Percentiles rank a stretch among this genome's conserved stretches.
These are phyloP conservation scores for Dendrostoma leiphaemia DNA, from an alignment of 2,329 filamentous ascomycete genomes.

Conservation along the genomic window DNA sequence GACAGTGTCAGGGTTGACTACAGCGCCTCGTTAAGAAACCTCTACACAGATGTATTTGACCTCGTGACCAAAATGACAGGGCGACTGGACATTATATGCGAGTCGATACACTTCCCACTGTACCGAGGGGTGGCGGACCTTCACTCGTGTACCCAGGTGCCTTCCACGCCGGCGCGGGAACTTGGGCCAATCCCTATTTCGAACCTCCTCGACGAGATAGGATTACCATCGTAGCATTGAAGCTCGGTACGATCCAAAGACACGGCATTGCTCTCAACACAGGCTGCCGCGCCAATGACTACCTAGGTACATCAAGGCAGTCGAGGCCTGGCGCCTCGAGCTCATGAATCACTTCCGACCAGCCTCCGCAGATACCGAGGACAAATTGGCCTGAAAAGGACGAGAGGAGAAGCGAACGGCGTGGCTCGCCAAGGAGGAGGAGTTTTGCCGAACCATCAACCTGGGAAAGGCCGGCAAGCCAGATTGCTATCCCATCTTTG, in stretches of 20 bases:
- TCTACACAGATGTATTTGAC: not conserved
- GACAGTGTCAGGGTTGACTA: not conserved
- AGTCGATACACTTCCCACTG: not conserved
- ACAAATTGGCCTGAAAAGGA: not conserved
- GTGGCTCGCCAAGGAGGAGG: not conserved
- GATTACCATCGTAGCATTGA: not conserved
- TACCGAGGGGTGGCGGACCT: not conserved
- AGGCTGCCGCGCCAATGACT: not conserved
- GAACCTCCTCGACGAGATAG: not conserved
- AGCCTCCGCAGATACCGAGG: not conserved
- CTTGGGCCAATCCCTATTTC: not conserved
- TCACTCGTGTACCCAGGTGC: not conserved
- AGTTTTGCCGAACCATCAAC: constrained; percentile 2
- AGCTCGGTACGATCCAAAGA: not conserved
- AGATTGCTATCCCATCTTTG: not conserved
- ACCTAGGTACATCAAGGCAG: not conserved
- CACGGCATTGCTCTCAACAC: not conserved
- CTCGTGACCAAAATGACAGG: not conserved
- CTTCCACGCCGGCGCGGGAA: not conserved
- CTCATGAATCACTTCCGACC: not conserved
- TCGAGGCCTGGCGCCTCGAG: not conserved
- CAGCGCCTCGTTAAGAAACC: not conserved
- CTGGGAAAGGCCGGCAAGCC: not conserved
- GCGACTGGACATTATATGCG: not conserved
- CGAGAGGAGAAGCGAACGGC: not conserved